These are phyloP conservation scores for Didymella exigua DNA, from an alignment of 2,329 filamentous ascomycete genomes.

Conservation along the genomic window DNA sequence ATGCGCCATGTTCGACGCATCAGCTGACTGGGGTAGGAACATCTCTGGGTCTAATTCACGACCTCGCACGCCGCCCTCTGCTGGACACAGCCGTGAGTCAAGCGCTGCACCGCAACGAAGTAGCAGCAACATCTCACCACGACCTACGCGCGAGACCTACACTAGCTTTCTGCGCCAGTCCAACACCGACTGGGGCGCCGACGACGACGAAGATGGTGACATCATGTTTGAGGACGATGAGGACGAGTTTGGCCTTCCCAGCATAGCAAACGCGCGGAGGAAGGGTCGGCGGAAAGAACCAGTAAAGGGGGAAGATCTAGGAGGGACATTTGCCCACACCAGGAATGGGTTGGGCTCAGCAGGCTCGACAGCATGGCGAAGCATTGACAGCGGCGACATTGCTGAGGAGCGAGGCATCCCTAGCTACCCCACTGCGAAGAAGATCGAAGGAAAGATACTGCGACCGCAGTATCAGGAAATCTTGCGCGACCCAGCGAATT, in stretches of 20 bases:
- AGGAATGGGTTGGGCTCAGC: constrained; percentile 24
- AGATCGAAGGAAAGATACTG: constrained; percentile 91
- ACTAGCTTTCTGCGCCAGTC: constrained; percentile 81
- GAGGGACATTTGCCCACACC: constrained; percentile 30
- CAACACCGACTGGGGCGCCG: constrained; percentile 80
- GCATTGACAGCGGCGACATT: constrained; percentile 86
- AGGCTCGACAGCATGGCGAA: constrained; percentile 57
- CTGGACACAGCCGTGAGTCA: constrained; percentile 64
- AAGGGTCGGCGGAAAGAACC: constrained; percentile 60
- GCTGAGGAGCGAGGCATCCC: constrained; percentile 84
- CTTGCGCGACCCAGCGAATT: constrained; percentile 82
- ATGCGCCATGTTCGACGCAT: not conserved
- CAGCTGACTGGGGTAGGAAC: constrained; percentile 55
- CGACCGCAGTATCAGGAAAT: constrained; percentile 98
- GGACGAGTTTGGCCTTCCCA: constrained; percentile 94
- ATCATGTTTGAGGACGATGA: constrained; percentile 87
- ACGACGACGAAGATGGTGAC: constrained; percentile 69
- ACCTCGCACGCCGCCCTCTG: constrained; percentile 73
- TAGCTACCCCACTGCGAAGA: constrained; percentile 85
- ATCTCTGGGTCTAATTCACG: constrained; percentile 66
- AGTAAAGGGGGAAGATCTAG: constrained; percentile 54
- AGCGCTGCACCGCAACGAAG: constrained; percentile 62
- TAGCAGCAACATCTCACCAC: constrained; percentile 61
- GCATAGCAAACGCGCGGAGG: constrained; percentile 87
- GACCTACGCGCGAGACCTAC: constrained; percentile 72